These are phyloP conservation scores for Fusarium sp. DNA, from an alignment of 2,329 filamentous ascomycete genomes.

Conservation along the genomic window DNA sequence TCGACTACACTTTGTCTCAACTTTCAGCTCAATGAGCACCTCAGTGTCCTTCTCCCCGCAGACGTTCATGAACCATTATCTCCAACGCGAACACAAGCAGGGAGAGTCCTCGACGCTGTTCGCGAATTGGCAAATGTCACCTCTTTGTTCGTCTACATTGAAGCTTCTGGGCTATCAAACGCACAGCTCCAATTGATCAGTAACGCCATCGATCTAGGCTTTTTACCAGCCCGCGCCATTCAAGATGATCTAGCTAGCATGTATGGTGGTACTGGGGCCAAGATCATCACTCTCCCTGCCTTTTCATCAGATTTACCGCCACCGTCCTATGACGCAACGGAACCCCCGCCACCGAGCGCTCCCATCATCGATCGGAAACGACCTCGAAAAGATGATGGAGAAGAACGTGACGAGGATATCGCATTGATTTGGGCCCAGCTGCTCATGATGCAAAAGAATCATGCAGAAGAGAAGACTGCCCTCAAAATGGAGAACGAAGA, in stretches of 20 bases:
- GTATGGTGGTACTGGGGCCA: conserved; percentile 24
- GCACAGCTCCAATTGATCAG: conserved; percentile 11
- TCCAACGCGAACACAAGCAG: conserved; percentile 20
- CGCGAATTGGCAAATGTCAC: conserved; percentile 19
- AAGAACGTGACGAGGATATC: conserved; percentile 20
- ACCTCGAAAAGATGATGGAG: conserved; percentile 6
- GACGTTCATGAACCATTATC: conserved; percentile 24
- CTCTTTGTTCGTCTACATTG: conserved; percentile 15
- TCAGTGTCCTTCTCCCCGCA: conserved; percentile 12
- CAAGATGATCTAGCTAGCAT: conserved; percentile 20
- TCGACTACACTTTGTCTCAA: conserved; percentile 12
- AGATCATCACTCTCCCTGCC: conserved; percentile 5
- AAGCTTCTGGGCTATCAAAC: conserved; percentile 4
- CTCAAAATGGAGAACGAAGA: conserved; percentile 13
- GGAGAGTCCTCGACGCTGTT: conserved; percentile 29
- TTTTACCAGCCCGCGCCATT: neutral
- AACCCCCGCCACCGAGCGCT: conserved; percentile 12
- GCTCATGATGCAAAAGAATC: neutral
- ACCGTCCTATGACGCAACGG: conserved; percentile 15
- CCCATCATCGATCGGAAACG: conserved; percentile 13
- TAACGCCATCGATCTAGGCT: conserved; percentile 1
- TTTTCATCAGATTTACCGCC: neutral
- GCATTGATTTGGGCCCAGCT: conserved; percentile 23
- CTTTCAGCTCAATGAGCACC: conserved; percentile 13
- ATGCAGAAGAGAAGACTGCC: neutral